Percentiles rank a stretch among this genome's conserved stretches.
Evolutionary conservation across 169 alveolate species (phyloP).

Genomic region (Sarcocystis neurona): DNA sequence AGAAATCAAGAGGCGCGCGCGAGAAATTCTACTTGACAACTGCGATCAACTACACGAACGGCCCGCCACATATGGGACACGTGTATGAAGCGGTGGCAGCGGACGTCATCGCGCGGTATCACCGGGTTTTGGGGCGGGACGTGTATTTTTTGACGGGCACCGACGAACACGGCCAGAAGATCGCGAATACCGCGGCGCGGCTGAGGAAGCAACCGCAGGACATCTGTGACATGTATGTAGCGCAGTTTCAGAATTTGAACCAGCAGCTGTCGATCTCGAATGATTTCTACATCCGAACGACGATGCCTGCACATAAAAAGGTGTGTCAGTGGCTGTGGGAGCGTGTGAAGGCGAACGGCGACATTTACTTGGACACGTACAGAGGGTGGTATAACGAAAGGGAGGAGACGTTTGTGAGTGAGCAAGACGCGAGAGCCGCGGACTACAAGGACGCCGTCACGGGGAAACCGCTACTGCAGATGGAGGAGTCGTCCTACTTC

Average conservation of each 20-base stretch:
- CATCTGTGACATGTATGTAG: slow-evolving; percentile 77
- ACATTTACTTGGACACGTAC: slow-evolving; percentile 73
- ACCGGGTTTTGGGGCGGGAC: slow-evolving; percentile 78
- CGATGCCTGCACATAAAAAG: slow-evolving; percentile 79
- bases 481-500: slow-evolving; percentile 89
- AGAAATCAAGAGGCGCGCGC: too few relatives aligned
- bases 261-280: slow-evolving; percentile 67
- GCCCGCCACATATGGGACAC: slow-evolving; percentile 94
- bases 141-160: slow-evolving; percentile 88
- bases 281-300: slow-evolving; percentile 86
- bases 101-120: slow-evolving; percentile 78
- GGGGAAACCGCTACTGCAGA: slow-evolving; percentile 79
- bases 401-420: slow-evolving; percentile 91
- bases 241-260: slow-evolving; percentile 61
- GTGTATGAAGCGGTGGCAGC: slow-evolving; percentile 80
- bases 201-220: slow-evolving; percentile 80
- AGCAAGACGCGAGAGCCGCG: slow-evolving; percentile 85
- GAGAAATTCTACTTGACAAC: slow-evolving; percentile 81
- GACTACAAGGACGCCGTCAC: slow-evolving; percentile 85
- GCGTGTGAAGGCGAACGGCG: slow-evolving; percentile 76
- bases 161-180: slow-evolving; percentile 93
- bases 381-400: slow-evolving; percentile 90
- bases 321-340: slow-evolving; percentile 82
- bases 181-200: slow-evolving; percentile 86
- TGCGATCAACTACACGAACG: slow-evolving; percentile 92